Base-by-base conservation (phyloP, 805 yeast genomes). In the Aciculoconidium aculeatum region DNA sequence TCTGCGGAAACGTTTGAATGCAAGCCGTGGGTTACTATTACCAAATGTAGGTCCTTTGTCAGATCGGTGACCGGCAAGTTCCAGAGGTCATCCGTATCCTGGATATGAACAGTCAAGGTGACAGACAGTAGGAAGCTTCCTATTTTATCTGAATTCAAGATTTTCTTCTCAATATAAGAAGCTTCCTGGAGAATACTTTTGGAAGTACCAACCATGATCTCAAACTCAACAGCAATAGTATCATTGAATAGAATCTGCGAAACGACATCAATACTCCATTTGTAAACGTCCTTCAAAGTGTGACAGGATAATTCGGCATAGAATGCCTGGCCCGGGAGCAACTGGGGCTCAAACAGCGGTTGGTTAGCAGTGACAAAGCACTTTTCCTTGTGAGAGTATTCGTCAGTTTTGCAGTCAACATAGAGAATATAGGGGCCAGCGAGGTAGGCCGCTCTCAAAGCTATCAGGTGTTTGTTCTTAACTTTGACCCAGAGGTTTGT, bases 1-100 rank as follows among this genome's bases (percentile, higher is more conserved):
- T 92, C 98, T 7, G 95, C 86, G 2, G 92, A 79, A 4, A 79
- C 72, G 46, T 88, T 92, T 2, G 96, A 84, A 47, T 86, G 94
- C 15, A 92, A 68, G 0, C 98, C 98, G 53, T 92, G 98, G 0
- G 96, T 86, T 8, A 88, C 42, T 4, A 92, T 65, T 3, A 90
- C 92, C 32, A 92, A 60, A 61, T 92, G 98, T 9, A 79, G 72
- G 0, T 94, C 92, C 34, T 57, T 53, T 0, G 67, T 58, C 7
- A 58, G 33, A 32, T 46, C 34, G 2, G 69, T 72, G 0, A 58
- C 35, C 0, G 94, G 92, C 21, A 67, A 49, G 49, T 75, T 72
- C 96, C 97, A 92, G 17, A 90, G 48, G 31, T 76, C 80, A 3
- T 67, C 41, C 0, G 95, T 82, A 39, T 75, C 81, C 38, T 63